Evolutionary conservation across 2,329 filamentous ascomycete species (phyloP).

Genomic region (Penicillium sp.): DNA sequence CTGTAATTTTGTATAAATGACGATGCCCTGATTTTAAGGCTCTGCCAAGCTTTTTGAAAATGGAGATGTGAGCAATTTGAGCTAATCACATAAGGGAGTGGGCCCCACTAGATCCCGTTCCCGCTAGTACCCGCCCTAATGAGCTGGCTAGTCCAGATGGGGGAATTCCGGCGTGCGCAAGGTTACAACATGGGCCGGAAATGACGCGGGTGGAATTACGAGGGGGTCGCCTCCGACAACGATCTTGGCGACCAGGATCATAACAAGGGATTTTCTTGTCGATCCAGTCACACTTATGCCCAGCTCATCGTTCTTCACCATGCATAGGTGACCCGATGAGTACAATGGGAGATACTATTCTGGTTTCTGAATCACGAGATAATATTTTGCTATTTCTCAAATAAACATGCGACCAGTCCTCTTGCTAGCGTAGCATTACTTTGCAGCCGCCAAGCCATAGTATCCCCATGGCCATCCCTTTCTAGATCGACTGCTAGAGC

Average conservation of each 20-base stretch:
- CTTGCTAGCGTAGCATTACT: too few relatives aligned
- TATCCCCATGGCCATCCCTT: not conserved
- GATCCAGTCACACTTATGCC: not conserved
- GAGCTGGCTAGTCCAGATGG: not conserved
- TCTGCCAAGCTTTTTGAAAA: constrained; percentile 15
- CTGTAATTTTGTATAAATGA: constrained; percentile 18
- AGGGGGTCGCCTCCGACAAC: not conserved
- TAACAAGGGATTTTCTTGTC: not conserved
- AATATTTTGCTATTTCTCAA: not conserved
- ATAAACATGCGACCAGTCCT: too few relatives aligned
- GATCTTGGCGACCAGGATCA: not conserved
- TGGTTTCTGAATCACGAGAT: not conserved
- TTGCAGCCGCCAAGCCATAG: not conserved
- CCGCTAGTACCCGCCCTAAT: not conserved
- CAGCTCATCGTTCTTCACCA: not conserved
- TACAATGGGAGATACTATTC: not conserved
- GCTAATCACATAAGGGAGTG: not conserved
- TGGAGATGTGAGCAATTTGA: not conserved
- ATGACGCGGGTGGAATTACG: not conserved
- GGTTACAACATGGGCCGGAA: not conserved
- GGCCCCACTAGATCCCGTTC: not conserved
- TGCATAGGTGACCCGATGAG: not conserved
- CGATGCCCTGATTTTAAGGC: constrained; percentile 16
- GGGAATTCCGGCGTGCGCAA: not conserved
- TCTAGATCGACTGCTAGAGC: not conserved